Conservation (phyloP, 805 yeast species). For the Ascoidea asiatica region DNA sequence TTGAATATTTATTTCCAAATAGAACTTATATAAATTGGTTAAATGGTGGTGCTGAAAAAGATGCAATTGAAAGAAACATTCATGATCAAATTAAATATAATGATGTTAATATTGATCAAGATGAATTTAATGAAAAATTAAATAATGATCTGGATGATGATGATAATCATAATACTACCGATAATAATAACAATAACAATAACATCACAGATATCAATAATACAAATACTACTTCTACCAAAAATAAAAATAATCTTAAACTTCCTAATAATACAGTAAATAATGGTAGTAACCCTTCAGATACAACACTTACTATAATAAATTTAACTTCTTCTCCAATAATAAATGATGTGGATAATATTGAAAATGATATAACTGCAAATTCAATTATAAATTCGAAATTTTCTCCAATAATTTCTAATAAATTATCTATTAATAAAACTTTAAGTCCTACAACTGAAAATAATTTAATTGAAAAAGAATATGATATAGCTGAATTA, state of each 20-base stretch:
- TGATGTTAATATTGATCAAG: constrained; percentile 11
- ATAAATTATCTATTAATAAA: no score
- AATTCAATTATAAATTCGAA: background rate
- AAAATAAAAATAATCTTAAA: background rate
- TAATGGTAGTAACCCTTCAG: background rate
- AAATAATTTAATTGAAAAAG: background rate
- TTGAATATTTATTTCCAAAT: constrained; percentile 45
- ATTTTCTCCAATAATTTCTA: background rate
- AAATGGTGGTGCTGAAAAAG: constrained; percentile 44
- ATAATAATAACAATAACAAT: background rate
- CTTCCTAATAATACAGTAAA: background rate
- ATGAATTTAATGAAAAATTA: constrained; percentile 1
- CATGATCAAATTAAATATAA: constrained; percentile 26
- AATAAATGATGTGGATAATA: constrained; percentile 7
- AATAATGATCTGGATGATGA: background rate
- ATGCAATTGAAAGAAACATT: constrained; percentile 29
- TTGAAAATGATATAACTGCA: background rate
- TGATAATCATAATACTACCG: background rate
- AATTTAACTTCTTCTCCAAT: constrained; percentile 4
- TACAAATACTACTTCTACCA: background rate
- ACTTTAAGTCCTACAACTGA: background rate
- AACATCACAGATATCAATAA: background rate
- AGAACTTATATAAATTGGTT: constrained; percentile 48
- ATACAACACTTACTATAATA: background rate
- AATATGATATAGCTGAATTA: background rate